Conservation (phyloP, 352 stramenopile genomes). For the Globisporangium recalcitrans region DNA sequence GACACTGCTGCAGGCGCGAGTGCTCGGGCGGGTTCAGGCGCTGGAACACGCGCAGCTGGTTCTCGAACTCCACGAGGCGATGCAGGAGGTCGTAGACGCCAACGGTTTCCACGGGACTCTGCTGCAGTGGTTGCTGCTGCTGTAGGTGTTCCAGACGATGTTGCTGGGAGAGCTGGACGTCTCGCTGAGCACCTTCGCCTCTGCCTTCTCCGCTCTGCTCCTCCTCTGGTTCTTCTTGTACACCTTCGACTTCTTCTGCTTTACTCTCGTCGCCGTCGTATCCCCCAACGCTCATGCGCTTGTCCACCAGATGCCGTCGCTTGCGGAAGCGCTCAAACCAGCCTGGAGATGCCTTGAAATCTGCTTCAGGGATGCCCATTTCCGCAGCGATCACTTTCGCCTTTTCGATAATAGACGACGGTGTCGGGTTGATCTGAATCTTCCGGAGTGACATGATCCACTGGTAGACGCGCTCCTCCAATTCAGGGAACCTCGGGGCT, state of each 20-base stretch:
- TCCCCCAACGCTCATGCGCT: conserved; percentile 12
- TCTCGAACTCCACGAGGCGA: conserved; percentile 10
- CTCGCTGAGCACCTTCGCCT: not conserved
- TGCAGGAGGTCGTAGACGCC: conserved; percentile 8
- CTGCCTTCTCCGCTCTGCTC: not conserved
- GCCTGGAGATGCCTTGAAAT: conserved; percentile 14
- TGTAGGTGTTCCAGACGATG: not conserved
- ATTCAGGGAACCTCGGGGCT: conserved; percentile 12
- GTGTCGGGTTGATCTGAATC: conserved; percentile 10
- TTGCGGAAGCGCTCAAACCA: conserved; percentile 19
- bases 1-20: conserved; percentile 13
- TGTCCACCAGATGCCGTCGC: conserved; percentile 9
- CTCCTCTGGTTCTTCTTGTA: not conserved
- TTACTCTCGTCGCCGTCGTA: not conserved
- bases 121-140: not conserved
- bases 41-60: conserved; percentile 9
- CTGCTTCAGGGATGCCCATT: conserved; percentile 12
- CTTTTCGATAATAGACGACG: conserved; percentile 14
- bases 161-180: not conserved
- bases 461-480: conserved; percentile 12
- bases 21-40: conserved; percentile 4
- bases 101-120: not conserved
- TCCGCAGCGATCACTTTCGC: conserved; percentile 6
- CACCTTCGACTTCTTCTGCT: not conserved
- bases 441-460: conserved; percentile 11